phyloP scores from a whole-genome alignment of 176 grass and related monocot genomes.

The Tillandsia leiboldiana region DNA sequence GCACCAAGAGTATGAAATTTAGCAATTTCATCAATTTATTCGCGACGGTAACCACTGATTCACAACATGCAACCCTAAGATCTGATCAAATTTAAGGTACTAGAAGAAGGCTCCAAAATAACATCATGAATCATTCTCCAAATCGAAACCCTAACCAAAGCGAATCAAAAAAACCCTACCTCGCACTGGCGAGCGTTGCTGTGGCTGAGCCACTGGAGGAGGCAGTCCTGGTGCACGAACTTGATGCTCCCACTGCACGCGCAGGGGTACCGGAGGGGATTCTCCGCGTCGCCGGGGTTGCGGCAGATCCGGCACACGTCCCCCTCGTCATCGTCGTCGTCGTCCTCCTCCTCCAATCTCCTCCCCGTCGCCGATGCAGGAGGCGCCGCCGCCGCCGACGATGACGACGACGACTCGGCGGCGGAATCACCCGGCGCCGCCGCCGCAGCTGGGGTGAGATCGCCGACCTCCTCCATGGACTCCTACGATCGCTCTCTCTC shows the following conservation, averaged over 20 bases:
- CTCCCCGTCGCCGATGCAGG: slow-evolving; percentile 13
- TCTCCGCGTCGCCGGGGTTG: slow-evolving; percentile 76
- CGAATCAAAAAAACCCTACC: slow-evolving; percentile 19
- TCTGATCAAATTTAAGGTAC: too few relatives aligned
- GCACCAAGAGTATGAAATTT: too few relatives aligned
- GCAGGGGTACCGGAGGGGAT: slow-evolving; percentile 90
- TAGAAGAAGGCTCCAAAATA: background rate
- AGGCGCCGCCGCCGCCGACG: slow-evolving; percentile 14
- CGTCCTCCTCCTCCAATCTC: slow-evolving; percentile 45
- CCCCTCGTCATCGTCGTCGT: slow-evolving; percentile 45
- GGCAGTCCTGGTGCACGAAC: slow-evolving; percentile 98
- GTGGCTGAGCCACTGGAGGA: slow-evolving; percentile 97
- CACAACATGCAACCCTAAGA: background rate
- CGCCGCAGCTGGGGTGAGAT: slow-evolving; percentile 15
- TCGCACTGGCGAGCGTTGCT: slow-evolving; percentile 99
- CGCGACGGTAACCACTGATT: background rate
- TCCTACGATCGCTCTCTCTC: background rate
- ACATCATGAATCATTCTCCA: background rate
- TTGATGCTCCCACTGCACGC: slow-evolving; percentile 99
- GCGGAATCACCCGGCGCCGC: slow-evolving; percentile 13
- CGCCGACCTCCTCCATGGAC: background rate
- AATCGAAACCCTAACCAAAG: slow-evolving; percentile 15
- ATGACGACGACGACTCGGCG: background rate
- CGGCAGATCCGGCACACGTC: slow-evolving; percentile 99
- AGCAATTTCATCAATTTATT: too few relatives aligned